These are phyloP conservation scores for Aspergillus sp. DNA, from an alignment of 2,329 filamentous ascomycete genomes.

Conservation along the genomic window DNA sequence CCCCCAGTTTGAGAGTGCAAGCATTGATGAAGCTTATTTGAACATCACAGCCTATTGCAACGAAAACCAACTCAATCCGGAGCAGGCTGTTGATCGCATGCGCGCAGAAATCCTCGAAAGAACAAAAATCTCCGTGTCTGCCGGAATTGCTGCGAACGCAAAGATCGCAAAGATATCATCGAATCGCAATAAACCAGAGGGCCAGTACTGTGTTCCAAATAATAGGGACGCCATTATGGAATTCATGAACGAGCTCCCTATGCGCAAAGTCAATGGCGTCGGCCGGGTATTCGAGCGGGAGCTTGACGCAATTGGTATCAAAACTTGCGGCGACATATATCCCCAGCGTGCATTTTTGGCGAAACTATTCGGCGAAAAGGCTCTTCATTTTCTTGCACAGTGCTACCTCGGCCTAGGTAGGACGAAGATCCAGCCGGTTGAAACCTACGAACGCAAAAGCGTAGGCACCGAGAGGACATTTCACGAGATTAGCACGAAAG, in stretches of 20 bases:
- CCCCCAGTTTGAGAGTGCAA: constrained; percentile 84
- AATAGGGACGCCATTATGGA: constrained; percentile 73
- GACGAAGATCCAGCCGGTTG: constrained; percentile 79
- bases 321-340: constrained; percentile 86
- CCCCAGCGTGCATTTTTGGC: constrained; percentile 69
- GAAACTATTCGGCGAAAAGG: constrained; percentile 86
- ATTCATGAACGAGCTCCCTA: constrained; percentile 82
- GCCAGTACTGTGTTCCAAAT: constrained; percentile 75
- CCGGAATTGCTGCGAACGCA: constrained; percentile 89
- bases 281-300: constrained; percentile 91
- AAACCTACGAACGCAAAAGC: constrained; percentile 88
- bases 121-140: constrained; percentile 84
- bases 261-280: constrained; percentile 92
- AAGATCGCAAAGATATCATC: constrained; percentile 94
- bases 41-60: constrained; percentile 88
- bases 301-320: constrained; percentile 80
- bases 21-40: constrained; percentile 93
- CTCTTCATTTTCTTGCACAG: constrained; percentile 79
- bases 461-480: constrained; percentile 95
- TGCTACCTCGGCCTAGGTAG: constrained; percentile 84
- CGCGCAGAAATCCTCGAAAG: constrained; percentile 72
- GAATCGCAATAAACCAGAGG: constrained; percentile 95
- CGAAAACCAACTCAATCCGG: constrained; percentile 65
- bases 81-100: constrained; percentile 74
- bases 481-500: constrained; percentile 69